phyloP scores from a whole-genome alignment of 2,329 filamentous ascomycete genomes.

The Hypoxylon sp. region DNA sequence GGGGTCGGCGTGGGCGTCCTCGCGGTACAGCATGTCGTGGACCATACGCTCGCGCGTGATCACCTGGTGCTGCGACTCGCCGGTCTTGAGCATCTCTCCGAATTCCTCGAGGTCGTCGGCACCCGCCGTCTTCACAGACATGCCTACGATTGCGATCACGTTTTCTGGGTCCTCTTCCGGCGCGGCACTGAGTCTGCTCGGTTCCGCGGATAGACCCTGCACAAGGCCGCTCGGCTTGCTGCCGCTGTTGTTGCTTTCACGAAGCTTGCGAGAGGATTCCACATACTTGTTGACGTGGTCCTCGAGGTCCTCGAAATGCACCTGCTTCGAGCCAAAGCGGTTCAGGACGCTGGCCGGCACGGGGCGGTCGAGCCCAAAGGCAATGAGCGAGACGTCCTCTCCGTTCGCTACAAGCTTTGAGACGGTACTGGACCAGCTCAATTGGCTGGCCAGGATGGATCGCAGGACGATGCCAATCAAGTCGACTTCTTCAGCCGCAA shows the following conservation, averaged over 20 bases:
- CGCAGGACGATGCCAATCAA: slow-evolving; percentile 44
- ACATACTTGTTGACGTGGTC: slow-evolving; percentile 3
- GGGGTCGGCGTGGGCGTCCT: slow-evolving; percentile 25
- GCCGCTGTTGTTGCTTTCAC: slow-evolving; percentile 3
- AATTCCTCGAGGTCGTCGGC: slow-evolving; percentile 48
- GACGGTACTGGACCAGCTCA: slow-evolving; percentile 47
- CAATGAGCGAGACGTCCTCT: slow-evolving; percentile 36
- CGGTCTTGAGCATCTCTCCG: slow-evolving; percentile 41
- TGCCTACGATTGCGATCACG: slow-evolving; percentile 49
- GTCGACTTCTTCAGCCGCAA: slow-evolving; percentile 24
- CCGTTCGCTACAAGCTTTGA: slow-evolving; percentile 14
- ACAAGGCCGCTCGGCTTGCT: slow-evolving; percentile 7
- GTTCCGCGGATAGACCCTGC: slow-evolving; percentile 1
- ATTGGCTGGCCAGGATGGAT: slow-evolving; percentile 46
- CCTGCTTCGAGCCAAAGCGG: slow-evolving; percentile 4
- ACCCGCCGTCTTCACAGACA: slow-evolving; percentile 47
- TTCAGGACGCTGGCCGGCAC: slow-evolving; percentile 43
- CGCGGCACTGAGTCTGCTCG: background rate
- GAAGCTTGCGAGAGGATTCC: slow-evolving; percentile 1
- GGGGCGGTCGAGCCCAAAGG: slow-evolving; percentile 50
- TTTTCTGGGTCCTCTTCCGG: slow-evolving; percentile 20
- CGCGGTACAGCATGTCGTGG: slow-evolving; percentile 37
- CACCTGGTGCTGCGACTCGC: slow-evolving; percentile 43
- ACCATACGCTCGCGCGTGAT: slow-evolving; percentile 36
- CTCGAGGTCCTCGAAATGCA: slow-evolving; percentile 10